These are phyloP conservation scores for Euclidium syriacum DNA, from an alignment of 345 rosid species.

Conservation along the genomic window DNA sequence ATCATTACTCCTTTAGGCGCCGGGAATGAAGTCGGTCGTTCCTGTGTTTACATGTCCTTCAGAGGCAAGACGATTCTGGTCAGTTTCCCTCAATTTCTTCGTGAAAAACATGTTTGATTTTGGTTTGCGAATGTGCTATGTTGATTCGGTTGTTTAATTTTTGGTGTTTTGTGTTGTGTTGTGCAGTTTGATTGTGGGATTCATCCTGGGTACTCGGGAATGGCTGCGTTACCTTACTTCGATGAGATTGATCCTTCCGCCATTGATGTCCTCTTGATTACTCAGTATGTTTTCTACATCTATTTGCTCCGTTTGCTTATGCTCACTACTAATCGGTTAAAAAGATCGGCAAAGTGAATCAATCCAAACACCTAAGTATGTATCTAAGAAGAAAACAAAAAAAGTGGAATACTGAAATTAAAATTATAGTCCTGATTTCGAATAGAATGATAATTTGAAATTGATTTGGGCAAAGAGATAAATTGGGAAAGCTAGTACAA, in stretches of 20 bases:
- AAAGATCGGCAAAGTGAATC: neutral
- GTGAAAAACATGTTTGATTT: neutral
- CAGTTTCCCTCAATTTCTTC: neutral
- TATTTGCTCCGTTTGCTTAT: neutral
- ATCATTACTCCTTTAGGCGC: constrained; percentile 83
- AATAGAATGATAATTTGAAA: neutral
- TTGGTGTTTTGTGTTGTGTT: neutral
- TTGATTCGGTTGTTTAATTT: neutral
- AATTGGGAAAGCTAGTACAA: neutral
- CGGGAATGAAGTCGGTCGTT: constrained; percentile 92
- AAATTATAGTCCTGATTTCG: no score
- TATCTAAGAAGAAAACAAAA: no score
- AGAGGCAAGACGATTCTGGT: constrained; percentile 79
- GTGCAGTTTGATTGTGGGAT: constrained; percentile 87
- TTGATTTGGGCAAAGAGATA: neutral
- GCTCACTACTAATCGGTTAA: neutral
- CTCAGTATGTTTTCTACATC: constrained; percentile 53
- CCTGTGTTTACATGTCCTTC: constrained; percentile 86
- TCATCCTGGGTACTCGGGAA: constrained; percentile 82
- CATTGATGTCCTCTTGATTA: constrained; percentile 80
- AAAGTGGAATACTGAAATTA: no score
- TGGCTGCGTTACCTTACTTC: constrained; percentile 91
- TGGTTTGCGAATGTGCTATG: neutral
- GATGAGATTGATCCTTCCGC: constrained; percentile 94
- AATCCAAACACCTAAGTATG: no score